Percentiles rank a stretch among this genome's conserved stretches.
Evolutionary conservation across 1,284 basidiomycete species (phyloP).

Genomic region (Ganoderma multipileum): DNA sequence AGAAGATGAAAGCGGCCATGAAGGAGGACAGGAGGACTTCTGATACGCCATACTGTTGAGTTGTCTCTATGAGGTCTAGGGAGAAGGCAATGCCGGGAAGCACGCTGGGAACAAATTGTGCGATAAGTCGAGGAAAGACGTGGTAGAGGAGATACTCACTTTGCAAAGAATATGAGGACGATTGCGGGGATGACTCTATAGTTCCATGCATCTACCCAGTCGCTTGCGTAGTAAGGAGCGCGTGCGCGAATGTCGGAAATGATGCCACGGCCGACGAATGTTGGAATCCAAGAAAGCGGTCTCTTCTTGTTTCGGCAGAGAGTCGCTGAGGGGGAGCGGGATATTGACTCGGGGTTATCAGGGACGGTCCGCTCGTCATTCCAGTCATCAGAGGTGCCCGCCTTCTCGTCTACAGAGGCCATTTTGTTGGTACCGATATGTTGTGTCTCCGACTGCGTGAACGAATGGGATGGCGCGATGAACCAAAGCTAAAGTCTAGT

Average conservation of each 20-base stretch:
- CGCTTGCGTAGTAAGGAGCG: slow-evolving; percentile 82
- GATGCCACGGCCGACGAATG: slow-evolving; percentile 74
- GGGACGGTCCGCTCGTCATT: background rate
- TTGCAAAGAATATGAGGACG: slow-evolving; percentile 81
- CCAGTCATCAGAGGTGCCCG: background rate
- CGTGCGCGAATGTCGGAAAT: slow-evolving; percentile 78
- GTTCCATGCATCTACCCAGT: slow-evolving; percentile 92
- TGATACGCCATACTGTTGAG: slow-evolving; percentile 88
- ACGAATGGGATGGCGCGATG: background rate
- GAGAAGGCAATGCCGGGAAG: slow-evolving; percentile 94
- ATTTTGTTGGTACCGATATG: background rate
- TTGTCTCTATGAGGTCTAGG: slow-evolving; percentile 92
- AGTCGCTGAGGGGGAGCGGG: slow-evolving; percentile 35
- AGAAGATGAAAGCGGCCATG: slow-evolving; percentile 92
- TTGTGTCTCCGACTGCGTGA: background rate
- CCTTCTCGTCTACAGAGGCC: background rate
- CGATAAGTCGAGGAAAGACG: background rate
- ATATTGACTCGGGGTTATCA: background rate
- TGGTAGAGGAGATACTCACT: slow-evolving; percentile 52
- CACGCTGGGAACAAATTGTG: slow-evolving; percentile 53
- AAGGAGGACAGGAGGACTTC: slow-evolving; percentile 86
- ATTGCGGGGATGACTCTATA: slow-evolving; percentile 83
- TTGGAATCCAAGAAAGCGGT: slow-evolving; percentile 24
- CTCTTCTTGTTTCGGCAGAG: slow-evolving; percentile 19
- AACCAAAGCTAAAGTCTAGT: background rate